These are phyloP conservation scores for Aspergillus fructus DNA, from an alignment of 2,329 filamentous ascomycete genomes.

Conservation along the genomic window DNA sequence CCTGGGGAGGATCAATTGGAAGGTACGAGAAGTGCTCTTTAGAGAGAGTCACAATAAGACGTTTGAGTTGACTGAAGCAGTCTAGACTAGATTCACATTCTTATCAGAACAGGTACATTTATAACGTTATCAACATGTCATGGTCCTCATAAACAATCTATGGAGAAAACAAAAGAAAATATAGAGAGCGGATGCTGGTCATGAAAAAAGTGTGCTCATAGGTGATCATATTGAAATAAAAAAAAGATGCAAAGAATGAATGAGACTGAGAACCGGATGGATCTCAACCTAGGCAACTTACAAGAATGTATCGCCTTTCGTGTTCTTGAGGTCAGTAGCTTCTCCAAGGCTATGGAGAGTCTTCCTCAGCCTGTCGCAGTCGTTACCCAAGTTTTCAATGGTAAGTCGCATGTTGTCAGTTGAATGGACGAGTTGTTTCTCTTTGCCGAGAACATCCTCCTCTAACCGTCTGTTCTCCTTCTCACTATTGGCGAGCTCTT, in stretches of 20 bases:
- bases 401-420: conserved; percentile 46
- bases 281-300: conserved; percentile 41
- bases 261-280: conserved; percentile 15
- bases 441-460: conserved; percentile 46
- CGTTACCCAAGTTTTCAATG: conserved; percentile 52
- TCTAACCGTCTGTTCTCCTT: conserved; percentile 45
- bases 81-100: conserved; percentile 46
- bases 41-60: conserved; percentile 53
- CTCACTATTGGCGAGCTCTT: conserved; percentile 43
- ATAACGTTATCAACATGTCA: conserved; percentile 34
- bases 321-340: conserved; percentile 52
- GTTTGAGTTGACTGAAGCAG: conserved; percentile 52
- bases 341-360: conserved; percentile 52
- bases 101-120: conserved; percentile 47
- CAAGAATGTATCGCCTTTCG: conserved; percentile 51
- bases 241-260: conserved; percentile 15
- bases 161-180: conserved; percentile 18
- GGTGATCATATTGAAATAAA: conserved; percentile 9
- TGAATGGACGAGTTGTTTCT: conserved; percentile 46
- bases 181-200: conserved; percentile 15
- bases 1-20: conserved; percentile 50
- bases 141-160: conserved; percentile 26
- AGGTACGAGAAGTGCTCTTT: conserved; percentile 54
- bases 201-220: conserved; percentile 9
- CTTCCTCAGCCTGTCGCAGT: conserved; percentile 51